These are phyloP conservation scores for Durio zibethinus DNA, from an alignment of 345 rosid genomes.

Conservation along the genomic window DNA sequence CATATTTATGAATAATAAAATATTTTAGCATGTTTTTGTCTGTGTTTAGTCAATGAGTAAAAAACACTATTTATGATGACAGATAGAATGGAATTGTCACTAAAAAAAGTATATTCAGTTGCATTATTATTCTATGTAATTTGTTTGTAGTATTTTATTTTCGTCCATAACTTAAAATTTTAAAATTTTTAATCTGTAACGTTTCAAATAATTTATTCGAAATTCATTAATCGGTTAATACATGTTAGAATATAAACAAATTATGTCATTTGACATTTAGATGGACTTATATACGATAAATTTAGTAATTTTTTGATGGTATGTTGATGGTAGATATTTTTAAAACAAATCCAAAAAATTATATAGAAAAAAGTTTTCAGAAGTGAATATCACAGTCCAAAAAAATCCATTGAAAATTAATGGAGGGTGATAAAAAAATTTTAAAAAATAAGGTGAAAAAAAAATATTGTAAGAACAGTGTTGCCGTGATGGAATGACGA, in stretches of 20 bases:
- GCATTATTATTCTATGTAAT: not conserved
- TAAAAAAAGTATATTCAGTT: not conserved
- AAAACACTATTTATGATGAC: not conserved
- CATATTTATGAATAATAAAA: not conserved
- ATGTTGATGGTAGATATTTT: too few relatives aligned
- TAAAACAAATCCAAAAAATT: too few relatives aligned
- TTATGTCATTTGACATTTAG: too few relatives aligned
- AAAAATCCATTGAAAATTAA: not conserved
- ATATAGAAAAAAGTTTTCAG: too few relatives aligned
- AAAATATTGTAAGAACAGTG: not conserved
- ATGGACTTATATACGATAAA: too few relatives aligned
- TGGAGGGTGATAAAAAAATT: not conserved
- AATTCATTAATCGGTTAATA: not conserved
- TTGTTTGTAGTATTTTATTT: not conserved
- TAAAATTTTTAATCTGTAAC: too few relatives aligned
- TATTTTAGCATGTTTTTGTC: not conserved
- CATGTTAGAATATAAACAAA: too few relatives aligned
- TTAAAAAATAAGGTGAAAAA: not conserved
- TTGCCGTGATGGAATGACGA: conserved; percentile 11
- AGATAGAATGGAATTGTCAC: not conserved
- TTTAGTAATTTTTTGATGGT: too few relatives aligned
- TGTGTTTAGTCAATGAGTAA: not conserved
- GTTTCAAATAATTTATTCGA: too few relatives aligned
- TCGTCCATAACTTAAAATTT: not conserved
- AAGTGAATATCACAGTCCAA: too few relatives aligned